Conservation (phyloP, 2,329 filamentous ascomycete species). For the Fusarium staphyleae region DNA sequence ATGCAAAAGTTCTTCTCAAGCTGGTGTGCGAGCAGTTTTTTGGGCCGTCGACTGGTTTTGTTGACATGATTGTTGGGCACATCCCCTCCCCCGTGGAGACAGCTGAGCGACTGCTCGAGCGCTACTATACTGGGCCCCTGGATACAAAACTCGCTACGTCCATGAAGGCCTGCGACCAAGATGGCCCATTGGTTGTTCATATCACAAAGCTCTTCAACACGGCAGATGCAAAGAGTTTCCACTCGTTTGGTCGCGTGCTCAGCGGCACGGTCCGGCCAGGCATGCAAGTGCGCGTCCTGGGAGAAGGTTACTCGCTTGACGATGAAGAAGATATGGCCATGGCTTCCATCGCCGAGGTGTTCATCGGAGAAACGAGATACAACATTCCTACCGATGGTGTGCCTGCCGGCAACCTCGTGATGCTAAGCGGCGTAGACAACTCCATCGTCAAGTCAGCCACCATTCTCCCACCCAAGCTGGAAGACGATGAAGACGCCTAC, state of each 20-base stretch:
- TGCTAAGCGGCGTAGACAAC: conserved; percentile 94
- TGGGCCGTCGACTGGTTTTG: conserved; percentile 85
- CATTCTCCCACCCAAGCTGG: conserved; percentile 78
- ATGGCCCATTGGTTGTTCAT: conserved; percentile 90
- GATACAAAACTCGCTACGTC: conserved; percentile 81
- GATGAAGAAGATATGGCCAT: conserved; percentile 97
- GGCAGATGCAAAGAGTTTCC: conserved; percentile 87
- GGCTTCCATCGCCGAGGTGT: conserved; percentile 84
- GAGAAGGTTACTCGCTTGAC: conserved; percentile 94
- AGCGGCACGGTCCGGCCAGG: conserved; percentile 88
- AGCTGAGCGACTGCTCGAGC: conserved; percentile 76
- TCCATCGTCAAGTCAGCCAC: conserved; percentile 98
- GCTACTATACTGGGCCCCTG: conserved; percentile 89
- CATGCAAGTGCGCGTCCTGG: conserved; percentile 85
- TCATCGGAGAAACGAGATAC: conserved; percentile 91
- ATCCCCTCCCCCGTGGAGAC: conserved; percentile 86
- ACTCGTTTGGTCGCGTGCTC: conserved; percentile 89
- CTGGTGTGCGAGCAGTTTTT: conserved; percentile 96
- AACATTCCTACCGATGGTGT: conserved; percentile 91
- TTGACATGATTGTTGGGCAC: conserved; percentile 93
- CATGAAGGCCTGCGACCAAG: conserved; percentile 84
- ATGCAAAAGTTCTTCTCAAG: conserved; percentile 87
- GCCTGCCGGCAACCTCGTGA: conserved; percentile 90
- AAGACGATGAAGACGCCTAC: conserved; percentile 89
- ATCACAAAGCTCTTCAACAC: conserved; percentile 94